Conservation (phyloP, 495 filamentous ascomycete genomes). For the Xylaria curta region DNA sequence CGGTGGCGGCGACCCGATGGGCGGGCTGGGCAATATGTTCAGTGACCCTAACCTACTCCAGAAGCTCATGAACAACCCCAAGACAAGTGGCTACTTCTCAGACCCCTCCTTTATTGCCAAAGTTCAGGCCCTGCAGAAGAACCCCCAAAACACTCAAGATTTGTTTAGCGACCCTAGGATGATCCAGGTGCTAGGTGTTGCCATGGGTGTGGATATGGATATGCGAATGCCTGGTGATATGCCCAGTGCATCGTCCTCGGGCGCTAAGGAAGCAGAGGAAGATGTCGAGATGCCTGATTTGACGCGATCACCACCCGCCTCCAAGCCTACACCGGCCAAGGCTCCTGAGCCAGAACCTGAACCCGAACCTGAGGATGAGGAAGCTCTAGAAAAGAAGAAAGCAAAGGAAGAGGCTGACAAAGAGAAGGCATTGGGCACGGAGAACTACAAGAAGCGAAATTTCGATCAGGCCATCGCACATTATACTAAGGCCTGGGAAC, state of each 20-base stretch:
- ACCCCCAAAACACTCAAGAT: conserved; percentile 78
- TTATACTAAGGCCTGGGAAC: conserved; percentile 93
- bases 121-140: conserved; percentile 77
- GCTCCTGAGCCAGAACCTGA: conserved; percentile 65
- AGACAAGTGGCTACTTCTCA: conserved; percentile 83
- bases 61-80: conserved; percentile 92
- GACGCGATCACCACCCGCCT: conserved; percentile 40
- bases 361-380: conserved; percentile 76
- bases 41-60: conserved; percentile 86
- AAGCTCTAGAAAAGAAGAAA: conserved; percentile 80
- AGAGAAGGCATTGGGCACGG: conserved; percentile 93
- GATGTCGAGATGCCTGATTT: conserved; percentile 82
- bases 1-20: conserved; percentile 61
- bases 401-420: conserved; percentile 92
- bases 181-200: conserved; percentile 90
- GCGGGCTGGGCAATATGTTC: conserved; percentile 87
- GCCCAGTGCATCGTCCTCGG: conserved; percentile 41
- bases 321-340: conserved; percentile 56
- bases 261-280: conserved; percentile 65
- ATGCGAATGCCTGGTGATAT: conserved; percentile 60
- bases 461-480: conserved; percentile 94
- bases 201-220: conserved; percentile 93
- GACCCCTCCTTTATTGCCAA: conserved; percentile 91
- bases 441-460: conserved; percentile 96
- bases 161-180: conserved; percentile 90